These are phyloP conservation scores for Coemansia sp. DNA, from an alignment of 192 early-diverging fungal species.

Conservation along the genomic window DNA sequence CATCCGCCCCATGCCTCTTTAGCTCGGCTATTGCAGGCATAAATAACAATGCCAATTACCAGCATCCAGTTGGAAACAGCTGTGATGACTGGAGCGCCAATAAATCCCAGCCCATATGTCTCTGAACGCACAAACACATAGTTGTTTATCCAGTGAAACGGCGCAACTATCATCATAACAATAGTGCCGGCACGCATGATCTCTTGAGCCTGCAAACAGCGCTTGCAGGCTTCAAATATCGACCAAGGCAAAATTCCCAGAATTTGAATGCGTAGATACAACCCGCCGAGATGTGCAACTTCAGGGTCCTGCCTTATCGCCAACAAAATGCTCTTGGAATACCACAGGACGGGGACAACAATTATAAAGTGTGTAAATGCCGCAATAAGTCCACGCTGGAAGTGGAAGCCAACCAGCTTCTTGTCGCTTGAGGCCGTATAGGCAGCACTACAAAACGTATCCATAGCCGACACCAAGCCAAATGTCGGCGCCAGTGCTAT, in stretches of 20 bases:
- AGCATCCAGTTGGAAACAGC: slow-evolving; percentile 68
- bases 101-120: slow-evolving; percentile 64
- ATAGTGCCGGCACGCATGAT: slow-evolving; percentile 76
- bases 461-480: slow-evolving; percentile 57
- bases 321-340: slow-evolving; percentile 58
- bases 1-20: slow-evolving; percentile 82
- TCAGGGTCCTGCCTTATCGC: slow-evolving; percentile 69
- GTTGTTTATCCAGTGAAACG: too few species aligned
- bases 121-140: slow-evolving; percentile 69
- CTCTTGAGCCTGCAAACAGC: slow-evolving; percentile 82
- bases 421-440: slow-evolving; percentile 31
- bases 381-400: slow-evolving; percentile 32
- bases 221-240: slow-evolving; percentile 74
- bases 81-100: slow-evolving; percentile 77
- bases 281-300: slow-evolving; percentile 57
- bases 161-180: slow-evolving; percentile 64
- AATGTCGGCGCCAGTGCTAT: slow-evolving; percentile 52
- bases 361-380: slow-evolving; percentile 8
- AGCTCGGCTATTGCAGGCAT: too few species aligned
- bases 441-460: too few species aligned
- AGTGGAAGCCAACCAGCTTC: slow-evolving; percentile 31
- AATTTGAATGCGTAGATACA: slow-evolving; percentile 64
- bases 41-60: slow-evolving; percentile 58
- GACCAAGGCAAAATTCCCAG: slow-evolving; percentile 71
- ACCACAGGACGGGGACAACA: slow-evolving; percentile 18